phyloP scores from a whole-genome alignment of 768 basidiomycete species.

The Termitomyces eurrhizus region DNA sequence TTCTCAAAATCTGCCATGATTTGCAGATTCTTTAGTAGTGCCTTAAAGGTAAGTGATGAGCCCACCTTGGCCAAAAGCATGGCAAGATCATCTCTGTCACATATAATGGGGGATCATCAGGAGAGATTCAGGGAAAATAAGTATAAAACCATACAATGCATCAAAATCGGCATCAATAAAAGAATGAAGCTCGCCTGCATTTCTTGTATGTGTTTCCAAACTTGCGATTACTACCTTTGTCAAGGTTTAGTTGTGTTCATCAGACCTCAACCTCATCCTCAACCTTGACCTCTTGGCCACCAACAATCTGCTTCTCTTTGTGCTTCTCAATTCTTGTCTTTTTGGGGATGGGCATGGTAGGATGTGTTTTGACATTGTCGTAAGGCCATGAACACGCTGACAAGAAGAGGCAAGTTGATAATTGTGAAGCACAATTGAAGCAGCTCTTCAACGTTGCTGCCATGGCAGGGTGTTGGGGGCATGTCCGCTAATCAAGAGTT shows the following conservation, averaged over 20 bases:
- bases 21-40: slow-evolving; percentile 83
- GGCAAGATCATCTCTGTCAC: slow-evolving; percentile 74
- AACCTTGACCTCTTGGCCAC: slow-evolving; percentile 36
- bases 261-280: slow-evolving; percentile 49
- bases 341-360: slow-evolving; percentile 52
- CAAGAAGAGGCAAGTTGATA: slow-evolving; percentile 10
- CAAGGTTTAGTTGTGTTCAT: slow-evolving; percentile 5
- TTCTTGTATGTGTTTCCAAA: slow-evolving; percentile 79
- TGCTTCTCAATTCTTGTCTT: slow-evolving; percentile 47
- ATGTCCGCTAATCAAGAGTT: slow-evolving; percentile 63
- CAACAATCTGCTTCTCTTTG: slow-evolving; percentile 45
- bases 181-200: slow-evolving; percentile 77
- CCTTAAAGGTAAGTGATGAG: slow-evolving; percentile 66
- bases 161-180: slow-evolving; percentile 91
- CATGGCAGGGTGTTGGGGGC: slow-evolving; percentile 53
- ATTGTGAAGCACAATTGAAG: slow-evolving; percentile 1
- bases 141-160: slow-evolving; percentile 61
- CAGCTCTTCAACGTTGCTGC: slow-evolving; percentile 65
- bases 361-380: slow-evolving; percentile 67
- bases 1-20: slow-evolving; percentile 86
- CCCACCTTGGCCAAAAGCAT: slow-evolving; percentile 77
- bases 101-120: background rate
- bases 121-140: background rate
- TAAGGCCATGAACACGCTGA: slow-evolving; percentile 74
- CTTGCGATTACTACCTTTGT: slow-evolving; percentile 74